A percentile compares a stretch with the other conserved stretches of the same genome.
Evolutionary conservation across 2,329 filamentous ascomycete species (phyloP).

Genomic region (Scorias spongiosa): DNA sequence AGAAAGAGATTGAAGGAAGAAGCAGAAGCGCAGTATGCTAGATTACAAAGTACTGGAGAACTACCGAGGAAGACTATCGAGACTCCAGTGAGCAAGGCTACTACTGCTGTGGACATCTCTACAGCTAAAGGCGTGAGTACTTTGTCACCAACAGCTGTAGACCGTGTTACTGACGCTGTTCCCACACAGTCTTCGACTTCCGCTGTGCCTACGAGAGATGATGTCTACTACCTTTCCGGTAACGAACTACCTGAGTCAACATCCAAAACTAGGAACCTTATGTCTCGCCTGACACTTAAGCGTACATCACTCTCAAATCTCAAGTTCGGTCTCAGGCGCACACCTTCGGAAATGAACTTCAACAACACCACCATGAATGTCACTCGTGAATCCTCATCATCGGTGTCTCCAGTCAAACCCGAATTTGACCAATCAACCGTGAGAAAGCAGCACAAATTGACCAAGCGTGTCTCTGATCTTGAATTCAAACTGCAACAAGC

Average conservation of each 20-base stretch:
- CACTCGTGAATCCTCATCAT: slow-evolving; percentile 22
- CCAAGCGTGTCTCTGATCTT: slow-evolving; percentile 45
- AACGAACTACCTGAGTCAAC: slow-evolving; percentile 11
- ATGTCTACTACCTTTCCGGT: slow-evolving; percentile 4
- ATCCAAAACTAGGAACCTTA: slow-evolving; percentile 5
- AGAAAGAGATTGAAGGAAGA: slow-evolving; percentile 28
- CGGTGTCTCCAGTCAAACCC: slow-evolving; percentile 1
- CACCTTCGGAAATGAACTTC: slow-evolving; percentile 18
- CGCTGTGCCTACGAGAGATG: slow-evolving; percentile 1
- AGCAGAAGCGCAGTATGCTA: slow-evolving; percentile 37
- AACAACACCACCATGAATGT: slow-evolving; percentile 8
- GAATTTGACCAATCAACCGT: slow-evolving; percentile 25
- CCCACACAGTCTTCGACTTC: background rate
- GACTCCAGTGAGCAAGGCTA: background rate
- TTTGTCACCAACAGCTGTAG: background rate
- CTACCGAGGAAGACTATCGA: slow-evolving; percentile 15
- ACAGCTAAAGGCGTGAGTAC: too few species aligned
- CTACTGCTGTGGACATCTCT: too few species aligned
- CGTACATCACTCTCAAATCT: slow-evolving; percentile 20
- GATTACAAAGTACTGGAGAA: slow-evolving; percentile 38
- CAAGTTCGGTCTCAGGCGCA: slow-evolving; percentile 18
- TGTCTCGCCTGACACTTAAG: slow-evolving; percentile 14
- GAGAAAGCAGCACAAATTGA: slow-evolving; percentile 40
- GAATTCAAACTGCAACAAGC: slow-evolving; percentile 43
- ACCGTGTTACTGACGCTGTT: background rate